Base-by-base conservation (phyloP, 108 stramenopile genomes). In the Licmophora abbreviata region DNA sequence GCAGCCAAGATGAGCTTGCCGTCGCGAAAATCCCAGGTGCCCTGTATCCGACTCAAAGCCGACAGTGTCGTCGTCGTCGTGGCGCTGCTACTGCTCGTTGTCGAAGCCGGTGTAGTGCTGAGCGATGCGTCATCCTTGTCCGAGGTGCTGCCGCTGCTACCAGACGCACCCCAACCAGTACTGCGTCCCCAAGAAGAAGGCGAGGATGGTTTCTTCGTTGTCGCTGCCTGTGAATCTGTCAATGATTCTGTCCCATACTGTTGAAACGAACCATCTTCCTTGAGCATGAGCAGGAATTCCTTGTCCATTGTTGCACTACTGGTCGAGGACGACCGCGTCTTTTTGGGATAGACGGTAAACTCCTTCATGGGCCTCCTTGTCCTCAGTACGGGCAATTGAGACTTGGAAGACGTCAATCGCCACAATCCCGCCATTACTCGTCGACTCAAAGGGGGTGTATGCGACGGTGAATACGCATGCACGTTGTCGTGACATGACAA, bases 361-460 rank as follows among this genome's bases (percentile, higher is more conserved):
- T 89, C 88, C 44, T 89, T 89, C 60, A 88, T 61, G 8, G 87
- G 78, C n/a, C n/a, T n/a, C n/a, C n/a, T n/a, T n/a, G n/a, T n/a
- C n/a, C n/a, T n/a, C n/a, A n/a, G 15, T 55, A 68, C 17, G 43
- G 30, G 12, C 24, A 58, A 24, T 29, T 35, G 44, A 28, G 5
- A 36, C 49, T 20, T 61, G 37, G 15, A 34, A 47, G 57, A 59
- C 35, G 41, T n/a, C 29, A 76, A 63, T 11, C 69, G 52, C 75
- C 88, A 89, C 20, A 89, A 53, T 14, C 88, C 88, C 3, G 76
- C 83, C 18, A 89, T 74, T 8, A 64, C 79, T 15, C 71, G 64
- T 22, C 74, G 81, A 48, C 69, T 61, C n/a, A 89, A 70, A 17
- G 77, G 64, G 7, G 61, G 61, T 29, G 57, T 36, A 29, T 66